Percentiles rank a stretch among this genome's conserved stretches.
phyloP scores from a whole-genome alignment of 371 early-diverging fungal species.

The Capillidium heterosporum region DNA sequence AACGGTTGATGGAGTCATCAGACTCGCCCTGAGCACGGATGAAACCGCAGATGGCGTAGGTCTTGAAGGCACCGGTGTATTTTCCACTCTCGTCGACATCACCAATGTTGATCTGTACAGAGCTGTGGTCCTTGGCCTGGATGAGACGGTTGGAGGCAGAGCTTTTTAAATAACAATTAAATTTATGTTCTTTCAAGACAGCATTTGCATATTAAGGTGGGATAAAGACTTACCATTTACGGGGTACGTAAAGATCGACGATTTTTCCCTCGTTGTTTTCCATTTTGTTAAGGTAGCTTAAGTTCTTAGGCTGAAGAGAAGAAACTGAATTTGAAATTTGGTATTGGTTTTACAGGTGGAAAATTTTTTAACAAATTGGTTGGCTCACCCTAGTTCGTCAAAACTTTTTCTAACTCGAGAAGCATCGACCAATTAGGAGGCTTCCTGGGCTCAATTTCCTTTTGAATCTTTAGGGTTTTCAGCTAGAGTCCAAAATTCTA shows the following conservation, averaged over 20 bases:
- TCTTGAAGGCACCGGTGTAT: constrained; percentile 52
- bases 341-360: no score
- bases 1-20: constrained; percentile 93
- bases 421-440: no score
- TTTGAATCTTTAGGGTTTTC: no score
- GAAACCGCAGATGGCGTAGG: constrained; percentile 88
- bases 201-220: background rate
- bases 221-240: constrained; percentile 64
- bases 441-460: no score
- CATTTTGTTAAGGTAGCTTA: constrained; percentile 16
- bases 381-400: no score
- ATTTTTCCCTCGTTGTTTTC: constrained; percentile 52
- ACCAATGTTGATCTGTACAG: constrained; percentile 94
- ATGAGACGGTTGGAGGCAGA: constrained; percentile 81
- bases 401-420: no score
- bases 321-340: no score
- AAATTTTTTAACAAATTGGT: no score
- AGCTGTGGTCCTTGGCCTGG: constrained; percentile 92
- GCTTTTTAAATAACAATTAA: constrained; percentile 17
- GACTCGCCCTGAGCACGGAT: constrained; percentile 80
- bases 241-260: constrained; percentile 86
- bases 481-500: no score
- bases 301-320: background rate
- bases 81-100: constrained; percentile 84
- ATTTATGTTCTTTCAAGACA: background rate